Conservation (phyloP, 73 alveolate genomes). For the Paramecium tetraurelia region DNA sequence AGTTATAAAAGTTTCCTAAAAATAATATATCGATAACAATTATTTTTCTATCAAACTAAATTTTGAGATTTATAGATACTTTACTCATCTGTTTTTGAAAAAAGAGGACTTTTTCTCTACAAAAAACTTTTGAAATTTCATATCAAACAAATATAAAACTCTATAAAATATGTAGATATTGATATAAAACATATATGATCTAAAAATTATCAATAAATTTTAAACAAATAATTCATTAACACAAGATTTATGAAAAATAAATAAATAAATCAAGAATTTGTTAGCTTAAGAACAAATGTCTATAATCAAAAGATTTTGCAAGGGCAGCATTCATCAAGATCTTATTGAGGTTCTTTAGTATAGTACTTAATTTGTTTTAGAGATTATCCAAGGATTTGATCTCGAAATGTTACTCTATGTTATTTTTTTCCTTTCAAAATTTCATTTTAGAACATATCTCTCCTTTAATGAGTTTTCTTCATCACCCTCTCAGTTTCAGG, state of each 20-base stretch:
- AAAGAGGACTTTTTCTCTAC: no score
- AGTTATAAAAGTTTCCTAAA: background rate
- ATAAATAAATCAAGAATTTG: background rate
- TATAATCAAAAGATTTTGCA: background rate
- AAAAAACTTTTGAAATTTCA: no score
- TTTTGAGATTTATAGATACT: background rate
- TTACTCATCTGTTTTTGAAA: no score
- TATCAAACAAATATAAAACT: no score
- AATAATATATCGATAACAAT: background rate
- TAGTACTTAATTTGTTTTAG: background rate
- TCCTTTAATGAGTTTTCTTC: background rate
- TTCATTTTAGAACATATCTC: background rate
- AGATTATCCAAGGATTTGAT: background rate
- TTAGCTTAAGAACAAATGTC: background rate
- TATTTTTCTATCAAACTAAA: background rate
- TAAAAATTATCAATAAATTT: background rate
- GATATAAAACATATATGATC: background rate
- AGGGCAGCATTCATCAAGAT: slow-evolving; percentile 19
- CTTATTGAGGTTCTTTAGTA: background rate
- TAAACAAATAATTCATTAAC: background rate
- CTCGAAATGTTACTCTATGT: background rate
- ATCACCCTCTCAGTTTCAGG: background rate
- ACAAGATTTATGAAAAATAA: background rate
- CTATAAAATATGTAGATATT: background rate
- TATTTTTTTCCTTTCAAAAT: background rate